phyloP scores from a whole-genome alignment of 352 stramenopile genomes.

The Globisporangium paddicum region DNA sequence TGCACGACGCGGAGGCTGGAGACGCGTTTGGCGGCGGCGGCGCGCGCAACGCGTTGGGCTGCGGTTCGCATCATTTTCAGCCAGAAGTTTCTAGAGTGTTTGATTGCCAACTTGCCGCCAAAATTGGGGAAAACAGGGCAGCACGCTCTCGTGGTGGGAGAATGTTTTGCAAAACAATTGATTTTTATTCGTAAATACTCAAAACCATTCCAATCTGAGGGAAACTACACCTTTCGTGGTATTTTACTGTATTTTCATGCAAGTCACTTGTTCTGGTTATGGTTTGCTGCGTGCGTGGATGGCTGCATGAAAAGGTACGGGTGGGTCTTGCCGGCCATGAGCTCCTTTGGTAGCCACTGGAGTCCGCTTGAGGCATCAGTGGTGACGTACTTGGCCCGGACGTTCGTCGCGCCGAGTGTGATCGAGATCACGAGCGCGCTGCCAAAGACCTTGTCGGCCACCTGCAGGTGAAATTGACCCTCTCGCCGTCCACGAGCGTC shows the following conservation, averaged over 20 bases:
- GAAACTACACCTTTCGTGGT: too few relatives aligned
- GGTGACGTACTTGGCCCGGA: conserved; percentile 28
- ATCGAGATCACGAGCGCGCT: conserved; percentile 49
- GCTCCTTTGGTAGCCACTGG: conserved; percentile 91
- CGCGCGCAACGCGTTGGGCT: conserved; percentile 36
- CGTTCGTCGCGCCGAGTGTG: conserved; percentile 33
- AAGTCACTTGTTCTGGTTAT: too few relatives aligned
- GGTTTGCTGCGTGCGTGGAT: conserved; percentile 94
- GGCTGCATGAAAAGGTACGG: conserved; percentile 96
- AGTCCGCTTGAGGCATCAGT: conserved; percentile 50
- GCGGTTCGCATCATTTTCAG: conserved; percentile 47
- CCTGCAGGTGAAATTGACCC: conserved; percentile 30
- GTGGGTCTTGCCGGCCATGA: conserved; percentile 92
- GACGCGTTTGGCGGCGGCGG: conserved; percentile 13
- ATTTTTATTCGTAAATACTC: too few relatives aligned
- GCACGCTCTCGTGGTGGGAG: too few relatives aligned
- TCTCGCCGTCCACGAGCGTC: conserved; percentile 40
- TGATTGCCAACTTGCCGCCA: too few relatives aligned
- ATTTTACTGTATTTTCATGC: too few relatives aligned
- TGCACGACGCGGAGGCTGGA: conserved; percentile 14
- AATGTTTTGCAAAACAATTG: too few relatives aligned
- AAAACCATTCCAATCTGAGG: too few relatives aligned
- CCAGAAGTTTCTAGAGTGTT: conserved; percentile 26
- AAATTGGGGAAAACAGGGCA: too few relatives aligned
- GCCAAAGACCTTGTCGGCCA: conserved; percentile 57